Evolutionary conservation across 140 eudicot species (phyloP), one percentile per base, ranked within the genome.

Genomic region (Oenanthe javanica): DNA sequence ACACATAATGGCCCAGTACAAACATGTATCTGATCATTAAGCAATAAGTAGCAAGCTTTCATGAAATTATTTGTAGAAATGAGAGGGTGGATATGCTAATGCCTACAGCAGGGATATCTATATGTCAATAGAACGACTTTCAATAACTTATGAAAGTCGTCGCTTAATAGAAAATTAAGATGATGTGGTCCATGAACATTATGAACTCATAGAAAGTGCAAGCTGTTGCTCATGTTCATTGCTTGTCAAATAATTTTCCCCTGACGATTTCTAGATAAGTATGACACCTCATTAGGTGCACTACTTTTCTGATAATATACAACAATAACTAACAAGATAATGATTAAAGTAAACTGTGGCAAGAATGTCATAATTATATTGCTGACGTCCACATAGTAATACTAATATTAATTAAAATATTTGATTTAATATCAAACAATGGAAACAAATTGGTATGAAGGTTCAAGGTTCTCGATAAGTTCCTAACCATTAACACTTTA

Each of bases 251-350:
- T 21, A 45, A 36, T 74, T 16, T 45, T 59, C 42, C n/a, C n/a
- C 1, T 9, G 38, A 11, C 16, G 47, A 12, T 45, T 21, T 75
- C 9, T 48, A 47, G 10, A 49, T 13, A 75, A 54, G 23, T n/a
- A 49, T 75, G 63, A 75, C 64, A 75, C 25, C 45, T 75, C 79
- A 75, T 75, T n/a, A 12, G 79, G 45, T 75, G 79, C 46, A 27
- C 61, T 23, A 6, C 10, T n/a, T 31, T 42, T n/a, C 16, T 45
- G 19, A 74, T 74, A 21, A 74, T 74, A 73, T 21, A 73, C 15
- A 73, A 46, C 9, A 6, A 59, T 63, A 63, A 74, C 1, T 40
- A 42, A n/a, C 38, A 10, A 75, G 79, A 75, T n/a, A 50, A 49
- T 49, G 59, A 50, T n/a, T n/a, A n/a, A 23, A 1, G 78, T 46